phyloP scores from a whole-genome alignment of 768 basidiomycete genomes.

The Hericium alpestre region DNA sequence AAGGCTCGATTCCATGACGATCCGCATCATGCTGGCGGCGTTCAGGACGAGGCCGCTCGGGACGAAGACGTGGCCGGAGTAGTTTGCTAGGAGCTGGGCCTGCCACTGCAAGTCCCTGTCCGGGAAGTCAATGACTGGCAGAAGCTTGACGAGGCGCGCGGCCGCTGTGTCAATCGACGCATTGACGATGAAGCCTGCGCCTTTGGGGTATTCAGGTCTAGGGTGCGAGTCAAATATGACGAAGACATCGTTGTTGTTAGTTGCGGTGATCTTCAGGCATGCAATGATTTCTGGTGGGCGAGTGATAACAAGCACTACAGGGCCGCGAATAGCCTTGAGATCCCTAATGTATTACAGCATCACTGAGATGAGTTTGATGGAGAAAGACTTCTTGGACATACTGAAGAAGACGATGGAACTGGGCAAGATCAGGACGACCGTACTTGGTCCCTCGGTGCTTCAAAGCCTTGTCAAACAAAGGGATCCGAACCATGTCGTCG shows the following conservation, averaged over 20 bases:
- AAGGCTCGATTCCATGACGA: constrained; percentile 41
- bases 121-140: constrained; percentile 38
- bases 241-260: constrained; percentile 26
- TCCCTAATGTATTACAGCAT: constrained; percentile 12
- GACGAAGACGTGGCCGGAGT: constrained; percentile 47
- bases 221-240: constrained; percentile 62
- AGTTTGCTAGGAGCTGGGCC: constrained; percentile 49
- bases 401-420: constrained; percentile 27
- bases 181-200: constrained; percentile 49
- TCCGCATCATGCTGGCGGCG: constrained; percentile 18
- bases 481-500: constrained; percentile 38
- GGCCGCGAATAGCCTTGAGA: constrained; percentile 14
- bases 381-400: constrained; percentile 7
- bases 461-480: constrained; percentile 36
- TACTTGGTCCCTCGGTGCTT: constrained; percentile 25
- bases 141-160: constrained; percentile 32
- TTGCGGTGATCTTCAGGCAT: constrained; percentile 29
- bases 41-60: constrained; percentile 19
- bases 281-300: constrained; percentile 63
- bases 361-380: not conserved
- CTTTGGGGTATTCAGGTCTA: constrained; percentile 42
- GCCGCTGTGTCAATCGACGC: constrained; percentile 34
- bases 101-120: constrained; percentile 49
- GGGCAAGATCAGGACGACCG: constrained; percentile 24
- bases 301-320: constrained; percentile 44